These are phyloP conservation scores for Diplodia sapinea DNA, from an alignment of 2,329 filamentous ascomycete genomes.

Conservation along the genomic window DNA sequence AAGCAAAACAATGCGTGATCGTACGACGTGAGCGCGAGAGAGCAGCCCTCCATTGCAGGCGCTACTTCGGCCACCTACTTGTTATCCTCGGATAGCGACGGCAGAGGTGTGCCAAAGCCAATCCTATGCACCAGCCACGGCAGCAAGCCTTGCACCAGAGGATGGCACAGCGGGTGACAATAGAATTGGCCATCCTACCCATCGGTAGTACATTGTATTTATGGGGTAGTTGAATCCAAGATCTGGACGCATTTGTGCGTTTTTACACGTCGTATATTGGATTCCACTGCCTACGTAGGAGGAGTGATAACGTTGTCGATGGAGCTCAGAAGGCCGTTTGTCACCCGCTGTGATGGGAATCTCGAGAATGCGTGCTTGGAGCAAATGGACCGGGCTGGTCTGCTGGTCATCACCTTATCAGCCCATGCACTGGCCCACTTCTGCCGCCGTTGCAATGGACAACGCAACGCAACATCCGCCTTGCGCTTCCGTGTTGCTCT, in stretches of 20 bases:
- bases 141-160: background rate
- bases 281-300: too few relatives aligned
- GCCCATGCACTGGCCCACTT: slow-evolving; percentile 4
- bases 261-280: too few relatives aligned
- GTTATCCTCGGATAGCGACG: background rate
- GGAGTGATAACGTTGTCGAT: too few relatives aligned
- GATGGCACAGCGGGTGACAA: too few relatives aligned
- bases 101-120: background rate
- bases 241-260: too few relatives aligned
- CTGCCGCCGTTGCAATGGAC: slow-evolving; percentile 10
- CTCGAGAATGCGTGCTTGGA: background rate
- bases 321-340: too few relatives aligned
- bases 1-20: background rate
- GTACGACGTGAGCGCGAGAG: background rate
- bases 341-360: too few relatives aligned
- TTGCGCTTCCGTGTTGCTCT: background rate
- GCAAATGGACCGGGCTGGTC: background rate
- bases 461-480: slow-evolving; percentile 4
- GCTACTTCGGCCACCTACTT: background rate
- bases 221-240: too few relatives aligned
- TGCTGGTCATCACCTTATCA: background rate
- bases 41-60: background rate
- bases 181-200: too few relatives aligned
- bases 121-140: background rate
- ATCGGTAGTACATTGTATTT: too few relatives aligned